Evolutionary conservation across 23 red algal genomes (phyloP).

Genomic region (Cyanidioschyzon merolae): DNA sequence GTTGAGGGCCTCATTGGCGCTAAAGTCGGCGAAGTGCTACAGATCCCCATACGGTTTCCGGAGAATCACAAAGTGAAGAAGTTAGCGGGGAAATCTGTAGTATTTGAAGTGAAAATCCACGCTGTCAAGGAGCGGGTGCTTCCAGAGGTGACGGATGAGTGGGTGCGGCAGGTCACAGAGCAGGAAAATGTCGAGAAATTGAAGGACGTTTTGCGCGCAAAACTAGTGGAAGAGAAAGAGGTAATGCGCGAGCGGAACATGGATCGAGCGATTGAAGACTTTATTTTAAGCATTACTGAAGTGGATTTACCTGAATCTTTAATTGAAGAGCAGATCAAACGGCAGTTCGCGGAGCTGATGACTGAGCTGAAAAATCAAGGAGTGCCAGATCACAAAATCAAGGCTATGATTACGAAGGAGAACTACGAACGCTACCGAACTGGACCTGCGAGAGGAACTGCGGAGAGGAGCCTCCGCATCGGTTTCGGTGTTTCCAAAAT

Average conservation of each 20-base stretch:
- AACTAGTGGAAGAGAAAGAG: slow-evolving; percentile 47
- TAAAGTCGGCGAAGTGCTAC: slow-evolving; percentile 48
- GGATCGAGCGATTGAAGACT: slow-evolving; percentile 55
- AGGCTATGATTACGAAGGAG: slow-evolving; percentile 84
- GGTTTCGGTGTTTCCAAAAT: slow-evolving; percentile 72
- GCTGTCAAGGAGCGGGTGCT: slow-evolving; percentile 58
- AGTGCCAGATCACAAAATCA: slow-evolving; percentile 70
- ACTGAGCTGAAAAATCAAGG: slow-evolving; percentile 68
- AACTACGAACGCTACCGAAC: slow-evolving; percentile 76
- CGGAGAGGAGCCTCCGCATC: slow-evolving; percentile 55
- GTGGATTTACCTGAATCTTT: slow-evolving; percentile 80
- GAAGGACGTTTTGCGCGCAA: slow-evolving; percentile 34
- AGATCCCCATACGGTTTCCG: slow-evolving; percentile 75
- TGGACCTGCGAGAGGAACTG: slow-evolving; percentile 41
- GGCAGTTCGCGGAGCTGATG: slow-evolving; percentile 79
- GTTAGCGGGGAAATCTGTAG: slow-evolving; percentile 51
- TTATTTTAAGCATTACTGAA: slow-evolving; percentile 55
- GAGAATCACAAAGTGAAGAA: slow-evolving; percentile 27
- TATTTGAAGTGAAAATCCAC: slow-evolving; percentile 73
- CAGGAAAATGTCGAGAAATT: slow-evolving; percentile 47
- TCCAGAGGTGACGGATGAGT: slow-evolving; percentile 79
- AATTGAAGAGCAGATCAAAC: slow-evolving; percentile 65
- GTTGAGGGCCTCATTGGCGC: slow-evolving; percentile 80
- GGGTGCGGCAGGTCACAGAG: slow-evolving; percentile 46
- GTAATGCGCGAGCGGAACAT: slow-evolving; percentile 46